These are phyloP conservation scores for Solanum hybrid DNA, from an alignment of 305 asterid genomes.

Conservation along the genomic window DNA sequence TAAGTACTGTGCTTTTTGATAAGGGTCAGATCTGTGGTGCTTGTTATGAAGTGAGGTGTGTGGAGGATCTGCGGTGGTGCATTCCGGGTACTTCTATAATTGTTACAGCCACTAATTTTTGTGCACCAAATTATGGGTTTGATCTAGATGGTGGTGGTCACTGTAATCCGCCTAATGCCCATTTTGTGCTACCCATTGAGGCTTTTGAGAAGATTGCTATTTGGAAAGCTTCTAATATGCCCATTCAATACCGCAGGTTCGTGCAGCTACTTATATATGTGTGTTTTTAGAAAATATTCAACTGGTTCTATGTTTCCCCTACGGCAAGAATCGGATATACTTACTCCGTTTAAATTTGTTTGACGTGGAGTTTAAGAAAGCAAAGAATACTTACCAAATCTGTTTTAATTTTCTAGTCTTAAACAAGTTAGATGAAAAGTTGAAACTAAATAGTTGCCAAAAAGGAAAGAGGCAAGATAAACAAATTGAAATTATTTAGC, in stretches of 20 bases:
- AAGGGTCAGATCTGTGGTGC: conserved; percentile 98
- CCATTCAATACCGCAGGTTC: conserved; percentile 68
- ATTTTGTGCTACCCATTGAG: conserved; percentile 81
- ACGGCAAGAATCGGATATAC: neutral
- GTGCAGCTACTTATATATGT: neutral
- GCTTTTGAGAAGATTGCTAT: conserved; percentile 90
- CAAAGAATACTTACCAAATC: too few species aligned
- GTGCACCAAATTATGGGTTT: conserved; percentile 85
- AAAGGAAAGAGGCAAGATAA: neutral
- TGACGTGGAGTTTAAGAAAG: neutral
- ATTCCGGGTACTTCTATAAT: conserved; percentile 91
- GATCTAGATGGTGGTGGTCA: conserved; percentile 74
- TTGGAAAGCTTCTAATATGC: conserved; percentile 91
- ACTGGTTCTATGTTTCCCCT: neutral
- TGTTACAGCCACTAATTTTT: conserved; percentile 87
- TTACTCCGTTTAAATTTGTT: neutral
- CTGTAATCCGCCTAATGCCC: conserved; percentile 87
- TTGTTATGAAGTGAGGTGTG: conserved; percentile 80
- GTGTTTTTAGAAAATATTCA: neutral
- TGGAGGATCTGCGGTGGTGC: conserved; percentile 84
- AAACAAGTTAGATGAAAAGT: neutral
- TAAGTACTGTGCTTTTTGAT: conserved; percentile 62
- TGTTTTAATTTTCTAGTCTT: neutral
- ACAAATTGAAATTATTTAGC: neutral
- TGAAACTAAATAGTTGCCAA: neutral